phyloP scores from a whole-genome alignment of 129 eudicot genomes.

The Ambrosia artemisiifolia region DNA sequence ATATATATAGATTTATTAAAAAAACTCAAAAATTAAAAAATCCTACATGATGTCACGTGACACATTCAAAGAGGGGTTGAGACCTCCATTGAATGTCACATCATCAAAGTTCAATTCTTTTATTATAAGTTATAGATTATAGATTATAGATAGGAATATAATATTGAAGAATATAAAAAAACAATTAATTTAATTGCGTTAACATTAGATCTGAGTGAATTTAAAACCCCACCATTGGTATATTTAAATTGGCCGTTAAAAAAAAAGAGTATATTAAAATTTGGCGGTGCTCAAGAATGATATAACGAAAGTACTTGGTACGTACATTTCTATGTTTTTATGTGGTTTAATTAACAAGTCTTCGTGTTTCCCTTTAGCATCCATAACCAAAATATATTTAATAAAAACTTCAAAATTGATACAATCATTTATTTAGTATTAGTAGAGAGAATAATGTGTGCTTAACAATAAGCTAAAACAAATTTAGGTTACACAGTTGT shows the following conservation, averaged over 20 bases:
- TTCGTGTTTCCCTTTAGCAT: neutral
- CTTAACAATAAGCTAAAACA: neutral
- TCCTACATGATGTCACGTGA: no score
- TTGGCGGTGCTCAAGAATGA: neutral
- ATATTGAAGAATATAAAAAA: neutral
- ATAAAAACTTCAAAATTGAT: neutral
- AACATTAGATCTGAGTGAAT: neutral
- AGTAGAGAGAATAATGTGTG: neutral
- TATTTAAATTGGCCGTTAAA: neutral
- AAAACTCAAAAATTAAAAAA: no score
- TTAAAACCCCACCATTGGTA: neutral
- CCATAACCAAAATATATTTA: neutral
- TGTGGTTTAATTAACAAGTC: neutral
- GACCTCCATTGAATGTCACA: no score
- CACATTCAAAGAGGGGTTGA: no score
- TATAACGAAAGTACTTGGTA: neutral
- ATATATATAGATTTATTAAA: no score
- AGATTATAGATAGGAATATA: neutral
- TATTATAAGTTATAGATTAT: no score
- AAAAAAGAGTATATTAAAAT: neutral
- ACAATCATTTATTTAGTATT: no score
- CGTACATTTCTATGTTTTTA: conserved; percentile 4
- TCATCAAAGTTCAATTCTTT: no score
- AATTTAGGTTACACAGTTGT: no score
- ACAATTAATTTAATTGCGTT: neutral